Conservation (phyloP, 768 basidiomycete genomes). For the Amanita brunnescens region DNA sequence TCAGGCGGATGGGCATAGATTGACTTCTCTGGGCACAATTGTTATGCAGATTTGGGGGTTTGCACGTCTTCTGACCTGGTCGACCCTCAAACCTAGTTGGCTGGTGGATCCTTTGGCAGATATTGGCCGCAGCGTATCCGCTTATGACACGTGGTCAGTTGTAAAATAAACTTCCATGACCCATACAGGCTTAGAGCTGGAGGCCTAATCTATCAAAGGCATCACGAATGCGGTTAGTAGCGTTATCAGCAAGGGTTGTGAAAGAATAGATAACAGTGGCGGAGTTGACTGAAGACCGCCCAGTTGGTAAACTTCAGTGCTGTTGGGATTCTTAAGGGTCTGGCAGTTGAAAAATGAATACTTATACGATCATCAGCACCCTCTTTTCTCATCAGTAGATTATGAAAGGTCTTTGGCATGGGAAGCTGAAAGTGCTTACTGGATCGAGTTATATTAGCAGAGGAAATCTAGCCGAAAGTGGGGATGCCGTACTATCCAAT, state of each 20-base stretch:
- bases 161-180: background rate
- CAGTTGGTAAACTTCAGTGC: background rate
- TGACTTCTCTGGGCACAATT: background rate
- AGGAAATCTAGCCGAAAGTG: background rate
- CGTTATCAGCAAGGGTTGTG: background rate
- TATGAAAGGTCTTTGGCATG: background rate
- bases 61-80: background rate
- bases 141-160: background rate
- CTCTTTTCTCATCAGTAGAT: background rate
- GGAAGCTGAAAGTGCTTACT: background rate
- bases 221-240: background rate
- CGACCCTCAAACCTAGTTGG: background rate
- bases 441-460: background rate
- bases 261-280: background rate
- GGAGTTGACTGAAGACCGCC: background rate
- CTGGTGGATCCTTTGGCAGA: background rate
- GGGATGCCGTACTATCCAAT: background rate
- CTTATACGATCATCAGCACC: background rate
- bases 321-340: background rate
- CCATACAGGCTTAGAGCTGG: background rate
- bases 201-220: background rate
- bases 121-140: slow-evolving; percentile 2
- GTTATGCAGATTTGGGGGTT: background rate
- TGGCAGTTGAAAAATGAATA: background rate
- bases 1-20: background rate